A percentile compares a stretch with the other conserved stretches of the same genome.
These are phyloP conservation scores for Grigorovia jiainica DNA, from an alignment of 805 yeast genomes.

Conservation along the genomic window DNA sequence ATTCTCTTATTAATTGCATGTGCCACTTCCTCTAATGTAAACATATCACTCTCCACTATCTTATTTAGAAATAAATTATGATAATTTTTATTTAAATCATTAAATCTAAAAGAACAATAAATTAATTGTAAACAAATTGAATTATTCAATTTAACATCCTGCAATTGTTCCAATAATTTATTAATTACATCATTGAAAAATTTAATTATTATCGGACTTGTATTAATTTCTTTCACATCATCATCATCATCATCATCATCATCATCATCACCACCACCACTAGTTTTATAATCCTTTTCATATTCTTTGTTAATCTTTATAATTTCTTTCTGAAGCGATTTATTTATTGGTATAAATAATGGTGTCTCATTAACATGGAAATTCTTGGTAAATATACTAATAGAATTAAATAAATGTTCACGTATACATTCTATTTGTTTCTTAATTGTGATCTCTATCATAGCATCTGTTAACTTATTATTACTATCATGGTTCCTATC, in stretches of 20 bases:
- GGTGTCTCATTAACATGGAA: conserved; percentile 8
- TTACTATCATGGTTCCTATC: not conserved
- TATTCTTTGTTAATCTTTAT: not conserved
- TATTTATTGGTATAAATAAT: conserved; percentile 10
- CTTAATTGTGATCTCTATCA: conserved; percentile 37
- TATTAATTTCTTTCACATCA: not conserved
- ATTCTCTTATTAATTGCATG: conserved; percentile 25
- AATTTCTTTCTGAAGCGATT: not conserved
- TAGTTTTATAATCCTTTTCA: not conserved
- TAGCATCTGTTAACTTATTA: conserved; percentile 10
- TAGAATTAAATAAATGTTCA: conserved; percentile 39
- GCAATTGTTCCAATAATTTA: conserved; percentile 21
- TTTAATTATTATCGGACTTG: not conserved
- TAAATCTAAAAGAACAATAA: conserved; percentile 81
- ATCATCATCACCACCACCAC: not conserved
- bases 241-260: not conserved
- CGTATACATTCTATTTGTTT: conserved; percentile 76
- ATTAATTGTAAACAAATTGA: conserved; percentile 73
- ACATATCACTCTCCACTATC: conserved; percentile 17
- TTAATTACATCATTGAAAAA: too few species aligned
- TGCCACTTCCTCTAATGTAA: conserved; percentile 15
- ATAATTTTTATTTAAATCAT: conserved; percentile 30
- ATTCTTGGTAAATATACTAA: conserved; percentile 17
- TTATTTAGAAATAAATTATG: conserved; percentile 25
- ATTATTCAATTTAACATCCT: conserved; percentile 33